phyloP scores from a whole-genome alignment of 768 basidiomycete species.

The Russula lepida region DNA sequence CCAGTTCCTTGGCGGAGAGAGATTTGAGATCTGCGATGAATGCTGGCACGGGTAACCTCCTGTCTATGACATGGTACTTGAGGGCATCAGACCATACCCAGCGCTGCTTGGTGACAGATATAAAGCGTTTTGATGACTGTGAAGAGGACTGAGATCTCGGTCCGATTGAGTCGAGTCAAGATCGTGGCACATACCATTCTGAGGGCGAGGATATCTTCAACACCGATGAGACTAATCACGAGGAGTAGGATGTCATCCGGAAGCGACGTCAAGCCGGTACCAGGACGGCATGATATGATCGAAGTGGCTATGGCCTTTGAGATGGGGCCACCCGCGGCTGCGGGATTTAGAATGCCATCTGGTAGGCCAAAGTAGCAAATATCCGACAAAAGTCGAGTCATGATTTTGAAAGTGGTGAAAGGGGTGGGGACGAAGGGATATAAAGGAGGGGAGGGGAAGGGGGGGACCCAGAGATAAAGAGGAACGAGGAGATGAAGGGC shows the following conservation, averaged over 20 bases:
- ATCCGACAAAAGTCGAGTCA: conserved; percentile 5
- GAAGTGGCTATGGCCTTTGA: neutral
- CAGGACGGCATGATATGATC: conserved; percentile 4
- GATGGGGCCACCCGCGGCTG: neutral
- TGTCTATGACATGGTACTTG: conserved; percentile 28
- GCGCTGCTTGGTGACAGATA: conserved; percentile 28
- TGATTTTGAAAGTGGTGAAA: neutral
- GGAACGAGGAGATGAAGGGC: neutral
- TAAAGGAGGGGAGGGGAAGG: neutral
- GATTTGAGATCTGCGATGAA: conserved; percentile 24
- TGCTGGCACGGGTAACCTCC: conserved; percentile 29
- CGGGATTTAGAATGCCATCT: neutral
- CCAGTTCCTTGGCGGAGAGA: conserved; percentile 29
- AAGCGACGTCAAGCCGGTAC: conserved; percentile 22
- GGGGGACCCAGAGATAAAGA: neutral
- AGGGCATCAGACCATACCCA: conserved; percentile 33
- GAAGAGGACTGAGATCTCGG: neutral
- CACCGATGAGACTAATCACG: conserved; percentile 27
- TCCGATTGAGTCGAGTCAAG: conserved; percentile 13
- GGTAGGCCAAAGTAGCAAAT: conserved; percentile 1
- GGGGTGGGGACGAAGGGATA: neutral
- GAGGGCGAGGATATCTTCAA: conserved; percentile 28
- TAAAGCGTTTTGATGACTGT: conserved; percentile 29
- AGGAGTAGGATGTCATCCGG: conserved; percentile 31
- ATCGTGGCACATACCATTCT: conserved; percentile 25